Evolutionary conservation across 164 flowering plant species (phyloP).

Genomic region (Umbilicus rupestris): DNA sequence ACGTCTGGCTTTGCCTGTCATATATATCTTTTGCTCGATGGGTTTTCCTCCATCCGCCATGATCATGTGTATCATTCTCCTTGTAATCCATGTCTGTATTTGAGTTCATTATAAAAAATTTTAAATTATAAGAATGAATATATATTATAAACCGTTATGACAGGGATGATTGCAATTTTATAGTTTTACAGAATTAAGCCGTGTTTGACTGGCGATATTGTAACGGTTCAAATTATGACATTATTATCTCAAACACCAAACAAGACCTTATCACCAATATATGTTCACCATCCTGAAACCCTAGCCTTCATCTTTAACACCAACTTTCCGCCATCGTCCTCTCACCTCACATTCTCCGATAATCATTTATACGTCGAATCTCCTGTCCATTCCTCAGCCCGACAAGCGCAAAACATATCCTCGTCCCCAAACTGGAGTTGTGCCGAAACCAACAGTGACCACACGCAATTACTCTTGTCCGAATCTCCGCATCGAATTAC

Average conservation of each 20-base stretch:
- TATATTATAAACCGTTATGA: no score
- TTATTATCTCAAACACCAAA: background rate
- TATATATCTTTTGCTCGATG: no score
- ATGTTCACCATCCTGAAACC: background rate
- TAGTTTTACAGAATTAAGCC: no score
- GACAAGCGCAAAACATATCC: no score
- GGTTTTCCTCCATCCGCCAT: no score
- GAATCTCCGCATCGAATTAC: constrained; percentile 3
- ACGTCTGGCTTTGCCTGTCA: no score
- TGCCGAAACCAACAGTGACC: background rate
- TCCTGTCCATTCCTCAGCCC: no score
- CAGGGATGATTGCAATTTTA: no score
- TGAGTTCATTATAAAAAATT: no score
- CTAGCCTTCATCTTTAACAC: background rate
- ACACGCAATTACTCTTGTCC: background rate
- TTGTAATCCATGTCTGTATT: no score
- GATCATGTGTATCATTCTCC: no score
- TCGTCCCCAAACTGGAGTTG: background rate
- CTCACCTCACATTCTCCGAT: background rate
- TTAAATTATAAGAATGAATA: no score
- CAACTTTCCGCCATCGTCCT: background rate
- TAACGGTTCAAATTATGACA: background rate
- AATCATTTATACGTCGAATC: background rate
- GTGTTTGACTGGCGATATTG: background rate
- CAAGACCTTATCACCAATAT: background rate